Base-by-base conservation (phyloP, 208 protist genomes). In the Trypanosoma conorhini region DNA sequence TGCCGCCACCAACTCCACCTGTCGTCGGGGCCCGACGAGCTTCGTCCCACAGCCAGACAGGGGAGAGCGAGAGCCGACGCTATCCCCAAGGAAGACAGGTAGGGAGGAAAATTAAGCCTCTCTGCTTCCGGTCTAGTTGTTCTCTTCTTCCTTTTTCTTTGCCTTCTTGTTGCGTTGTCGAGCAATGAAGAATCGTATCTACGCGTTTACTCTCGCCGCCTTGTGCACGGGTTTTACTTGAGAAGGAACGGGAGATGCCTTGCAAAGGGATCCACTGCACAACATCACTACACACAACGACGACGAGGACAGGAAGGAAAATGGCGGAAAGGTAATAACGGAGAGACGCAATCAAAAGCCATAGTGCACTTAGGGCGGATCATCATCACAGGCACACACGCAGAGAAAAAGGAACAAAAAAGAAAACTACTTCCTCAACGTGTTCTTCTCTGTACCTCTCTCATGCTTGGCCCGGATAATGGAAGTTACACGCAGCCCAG, bases 301-400 rank as follows among this genome's bases (percentile, higher is more conserved):
- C 67, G 46, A 65, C 67, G 21, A 62, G 31, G 50, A 35, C 21
- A 60, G 68, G 59, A 74, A 35, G 10, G 46, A 44, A 42, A 62
- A 42, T 46, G 46, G 31, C 24, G 1, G 21, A 35, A 60, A 60
- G 1, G 21, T 19, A 60, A 60, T 60, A 28, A 55, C 24, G n/a
- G 19, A 44, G 22, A 63, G 31, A 28, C 40, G 54, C 40, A 48
- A 40, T 48, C 60, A 62, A 3, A 51, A 51, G 1, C 5, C 13
- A 51, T n/a, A 10, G 21, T n/a, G 21, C 46, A 51, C 9, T 2
- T 10, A 51, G 19, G 21, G 7, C 5, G 19, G 2, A 51, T 22
- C 9, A 22, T 15, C 13, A n/a, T 22, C n/a, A 54, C n/a, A 54
- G 21, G n/a, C 50, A 24, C 22, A 54, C 9, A 24, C 9, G 9